These are phyloP conservation scores for Populus ilicifolia DNA, from an alignment of 345 rosid genomes.

Conservation along the genomic window DNA sequence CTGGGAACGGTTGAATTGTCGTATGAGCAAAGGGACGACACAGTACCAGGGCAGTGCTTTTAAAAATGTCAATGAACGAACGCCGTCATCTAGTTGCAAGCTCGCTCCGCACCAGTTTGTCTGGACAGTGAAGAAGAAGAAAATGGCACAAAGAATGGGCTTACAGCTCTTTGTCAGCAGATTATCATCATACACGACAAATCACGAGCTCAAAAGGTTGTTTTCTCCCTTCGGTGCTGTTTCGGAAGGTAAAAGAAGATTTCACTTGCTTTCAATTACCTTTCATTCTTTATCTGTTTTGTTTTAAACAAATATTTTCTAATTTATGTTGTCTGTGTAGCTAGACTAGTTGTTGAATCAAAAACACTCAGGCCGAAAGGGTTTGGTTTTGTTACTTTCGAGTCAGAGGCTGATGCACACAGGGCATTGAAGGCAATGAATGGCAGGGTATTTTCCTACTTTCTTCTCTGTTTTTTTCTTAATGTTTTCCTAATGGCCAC, in stretches of 20 bases:
- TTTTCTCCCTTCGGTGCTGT: conserved; percentile 44
- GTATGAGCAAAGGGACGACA: no score
- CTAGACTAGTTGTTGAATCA: conserved; percentile 45
- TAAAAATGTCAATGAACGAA: not conserved
- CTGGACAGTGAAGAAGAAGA: not conserved
- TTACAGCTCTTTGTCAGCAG: conserved; percentile 53
- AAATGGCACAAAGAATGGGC: conserved; percentile 41
- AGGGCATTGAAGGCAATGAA: conserved; percentile 59
- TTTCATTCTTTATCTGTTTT: not conserved
- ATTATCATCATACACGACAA: conserved; percentile 33
- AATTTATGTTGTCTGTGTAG: conserved; percentile 23
- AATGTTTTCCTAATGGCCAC: not conserved
- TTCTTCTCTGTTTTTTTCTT: not conserved
- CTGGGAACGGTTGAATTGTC: no score
- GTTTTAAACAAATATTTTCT: not conserved
- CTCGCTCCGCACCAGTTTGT: conserved; percentile 22
- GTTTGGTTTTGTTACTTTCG: conserved; percentile 61
- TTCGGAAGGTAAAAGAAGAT: conserved; percentile 28
- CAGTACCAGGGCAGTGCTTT: no score
- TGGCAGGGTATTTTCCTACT: conserved; percentile 43
- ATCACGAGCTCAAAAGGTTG: conserved; percentile 23
- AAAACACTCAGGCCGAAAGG: conserved; percentile 63
- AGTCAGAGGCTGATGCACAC: conserved; percentile 50
- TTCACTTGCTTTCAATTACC: not conserved
- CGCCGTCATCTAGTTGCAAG: not conserved